Percentiles rank a stretch among this genome's conserved stretches.
Conservation (phyloP, 2,329 filamentous ascomycete species). For the Stagonosporopsis vannaccii region DNA sequence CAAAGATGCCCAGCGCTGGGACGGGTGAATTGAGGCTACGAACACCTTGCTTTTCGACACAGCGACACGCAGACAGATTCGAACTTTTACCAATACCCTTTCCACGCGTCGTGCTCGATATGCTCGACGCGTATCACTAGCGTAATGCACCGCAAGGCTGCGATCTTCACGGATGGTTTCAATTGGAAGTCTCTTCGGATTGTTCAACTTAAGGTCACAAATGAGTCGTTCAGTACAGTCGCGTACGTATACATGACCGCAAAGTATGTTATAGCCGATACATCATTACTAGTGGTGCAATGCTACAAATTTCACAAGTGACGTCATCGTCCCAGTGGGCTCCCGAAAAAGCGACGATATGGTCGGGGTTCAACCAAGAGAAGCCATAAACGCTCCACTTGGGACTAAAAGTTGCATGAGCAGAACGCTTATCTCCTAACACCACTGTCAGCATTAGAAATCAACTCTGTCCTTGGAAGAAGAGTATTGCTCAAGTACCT, state of each 20-base stretch:
- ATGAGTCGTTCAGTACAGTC: not conserved
- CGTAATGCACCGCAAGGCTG: constrained; percentile 41
- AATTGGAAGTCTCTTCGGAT: not conserved
- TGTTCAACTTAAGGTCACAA: not conserved
- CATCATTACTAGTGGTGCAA: not conserved
- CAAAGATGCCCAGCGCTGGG: constrained; percentile 64
- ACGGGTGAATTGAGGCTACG: constrained; percentile 50
- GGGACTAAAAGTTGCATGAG: not conserved
- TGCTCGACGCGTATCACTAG: not conserved
- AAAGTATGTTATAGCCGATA: constrained; percentile 3
- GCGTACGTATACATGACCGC: not conserved
- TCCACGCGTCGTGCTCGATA: not conserved
- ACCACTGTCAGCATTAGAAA: constrained; percentile 6
- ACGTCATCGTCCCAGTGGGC: constrained; percentile 6
- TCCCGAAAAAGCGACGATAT: not conserved
- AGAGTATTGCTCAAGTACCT: not conserved
- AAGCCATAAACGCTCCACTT: constrained; percentile 5
- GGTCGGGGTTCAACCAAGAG: not conserved
- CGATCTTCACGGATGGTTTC: constrained; percentile 14
- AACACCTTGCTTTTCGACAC: not conserved
- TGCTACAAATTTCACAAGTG: not conserved
- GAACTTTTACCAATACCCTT: not conserved
- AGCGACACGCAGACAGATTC: constrained; percentile 26
- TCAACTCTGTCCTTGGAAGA: not conserved
- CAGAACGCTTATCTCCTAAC: not conserved